phyloP scores from a whole-genome alignment of 495 filamentous ascomycete genomes.

The Aspergillus nidulans region DNA sequence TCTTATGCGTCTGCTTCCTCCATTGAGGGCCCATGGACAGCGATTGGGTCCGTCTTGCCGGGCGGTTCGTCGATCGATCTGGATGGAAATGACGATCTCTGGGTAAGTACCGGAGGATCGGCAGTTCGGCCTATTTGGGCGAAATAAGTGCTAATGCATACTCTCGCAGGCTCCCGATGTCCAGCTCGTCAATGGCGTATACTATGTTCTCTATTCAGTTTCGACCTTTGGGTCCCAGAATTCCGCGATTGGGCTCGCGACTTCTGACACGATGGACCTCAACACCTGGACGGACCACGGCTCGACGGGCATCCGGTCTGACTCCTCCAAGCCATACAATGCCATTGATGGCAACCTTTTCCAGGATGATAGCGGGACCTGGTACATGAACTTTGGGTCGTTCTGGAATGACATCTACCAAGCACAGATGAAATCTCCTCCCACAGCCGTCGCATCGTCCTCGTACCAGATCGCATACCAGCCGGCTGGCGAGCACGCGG shows the following conservation, averaged over 20 bases:
- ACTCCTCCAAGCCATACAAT: slow-evolving; percentile 55
- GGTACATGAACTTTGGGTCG: slow-evolving; percentile 62
- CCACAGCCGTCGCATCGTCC: slow-evolving; percentile 33
- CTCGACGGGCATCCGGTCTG: slow-evolving; percentile 46
- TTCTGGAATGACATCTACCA: slow-evolving; percentile 72
- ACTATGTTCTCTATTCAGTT: slow-evolving; percentile 71
- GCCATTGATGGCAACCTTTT: slow-evolving; percentile 69
- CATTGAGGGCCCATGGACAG: slow-evolving; percentile 64
- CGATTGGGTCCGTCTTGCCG: slow-evolving; percentile 54
- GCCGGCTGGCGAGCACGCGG: slow-evolving; percentile 44
- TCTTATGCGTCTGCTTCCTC: slow-evolving; percentile 56
- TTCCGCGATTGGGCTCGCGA: slow-evolving; percentile 67
- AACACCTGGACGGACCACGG: slow-evolving; percentile 56
- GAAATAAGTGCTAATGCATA: not conserved
- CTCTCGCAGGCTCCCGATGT: slow-evolving; percentile 62
- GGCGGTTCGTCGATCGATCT: slow-evolving; percentile 58
- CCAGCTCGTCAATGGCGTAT: slow-evolving; percentile 47
- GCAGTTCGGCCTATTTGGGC: not conserved
- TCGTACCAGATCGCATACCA: slow-evolving; percentile 54
- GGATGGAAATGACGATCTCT: slow-evolving; percentile 56
- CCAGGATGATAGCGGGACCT: slow-evolving; percentile 37
- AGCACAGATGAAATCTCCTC: slow-evolving; percentile 49
- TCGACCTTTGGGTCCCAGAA: slow-evolving; percentile 61
- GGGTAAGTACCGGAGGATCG: slow-evolving; percentile 51
- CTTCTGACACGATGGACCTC: slow-evolving; percentile 54